Evolutionary conservation across 345 rosid genomes (phyloP), one percentile per base, ranked within the genome.

Genomic region (Stellera chamaejasme): DNA sequence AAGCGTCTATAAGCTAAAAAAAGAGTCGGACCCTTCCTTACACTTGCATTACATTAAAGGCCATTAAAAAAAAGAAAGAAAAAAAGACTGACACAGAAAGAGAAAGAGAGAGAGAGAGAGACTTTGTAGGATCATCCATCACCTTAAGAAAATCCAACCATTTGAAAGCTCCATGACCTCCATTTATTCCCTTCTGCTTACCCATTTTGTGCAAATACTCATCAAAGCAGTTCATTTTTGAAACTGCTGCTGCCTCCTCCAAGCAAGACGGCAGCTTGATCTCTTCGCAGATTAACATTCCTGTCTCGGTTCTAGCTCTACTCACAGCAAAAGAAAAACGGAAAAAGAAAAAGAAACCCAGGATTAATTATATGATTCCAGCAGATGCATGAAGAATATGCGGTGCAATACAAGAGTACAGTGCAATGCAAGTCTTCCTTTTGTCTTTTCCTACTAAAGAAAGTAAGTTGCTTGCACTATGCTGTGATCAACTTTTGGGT

Each of bases 81-180:
- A 4, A 32, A 8, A 4, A 32, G 5, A 32, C 5, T 32, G 39
- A 1, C 39, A 32, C 5, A 3, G 9, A 5, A 0, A 41, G 51
- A 2, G 6, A 26, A 2, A 11, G 5, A 46, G n/a, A 3, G 19
- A 53, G 45, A 10, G 27, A 13, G 15, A 10, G 45, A 15, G 28
- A 43, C 26, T 26, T 5, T 49, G 2, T 0, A 11, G 26, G 13
- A 27, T 69, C 39, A 82, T 87, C 91, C 73, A 27, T 69, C 39
- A 84, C 91, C 91, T 75, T 49, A 25, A 62, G 69, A 54, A 68
- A 45, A 65, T 69, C 79, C 58, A 69, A 67, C 72, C 70, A 66
- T 56, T 60, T 64, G 75, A 74, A 73, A 73, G 58, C 80, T 55
- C 71, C 80, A 62, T 61, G 57, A 54, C 56, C 69, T 43, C 66